Evolutionary conservation across 192 early-diverging fungal species (phyloP), one percentile per base, ranked within the genome.

Genomic region (Coemansia javaensis): DNA sequence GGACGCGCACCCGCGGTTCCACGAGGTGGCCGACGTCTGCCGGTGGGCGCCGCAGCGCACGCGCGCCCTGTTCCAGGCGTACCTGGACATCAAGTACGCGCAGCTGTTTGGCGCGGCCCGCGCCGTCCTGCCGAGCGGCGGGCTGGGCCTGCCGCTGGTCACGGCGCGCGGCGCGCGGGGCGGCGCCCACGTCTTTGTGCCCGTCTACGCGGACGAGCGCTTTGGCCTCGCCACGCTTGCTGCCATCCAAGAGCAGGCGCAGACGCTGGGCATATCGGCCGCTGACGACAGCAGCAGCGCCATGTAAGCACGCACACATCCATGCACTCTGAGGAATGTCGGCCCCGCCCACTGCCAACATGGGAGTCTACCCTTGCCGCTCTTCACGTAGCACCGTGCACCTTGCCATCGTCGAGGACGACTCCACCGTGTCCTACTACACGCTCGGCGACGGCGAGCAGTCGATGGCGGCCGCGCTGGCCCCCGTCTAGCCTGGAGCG

Each of bases 381-480:
- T 0, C n/a, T n/a, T n/a, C n/a, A n/a, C n/a, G 11, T 22, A 32
- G 28, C 39, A 40, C 17, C 15, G 45, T 58, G 5, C 59, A 63
- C 40, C 24, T 71, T 20, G 60, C 60, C 10, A 63, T 71, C 14
- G 56, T 71, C 0, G 67, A 63, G n/a, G 38, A 24, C 2, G 67
- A 71, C 18, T 63, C 60, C 5, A 63, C 60, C 4, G 36, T 71
- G 5, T 47, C 42, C 0, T 63, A 59, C 40, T 71, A 71, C 45
- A 71, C 40, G 14, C 44, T 60, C n/a, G 45, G 8, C 23, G 13
- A 22, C 16, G 28, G 28, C n/a, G n/a, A n/a, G n/a, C n/a, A n/a
- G n/a, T n/a, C n/a, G n/a, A n/a, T n/a, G n/a, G n/a, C n/a, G n/a
- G n/a, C n/a, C n/a, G n/a, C n/a, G n/a, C n/a, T n/a, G n/a, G n/a